Evolutionary conservation across 2,329 filamentous ascomycete genomes (phyloP), one percentile per base, ranked within the genome.

Genomic region (Phyllosticta capitalensis): DNA sequence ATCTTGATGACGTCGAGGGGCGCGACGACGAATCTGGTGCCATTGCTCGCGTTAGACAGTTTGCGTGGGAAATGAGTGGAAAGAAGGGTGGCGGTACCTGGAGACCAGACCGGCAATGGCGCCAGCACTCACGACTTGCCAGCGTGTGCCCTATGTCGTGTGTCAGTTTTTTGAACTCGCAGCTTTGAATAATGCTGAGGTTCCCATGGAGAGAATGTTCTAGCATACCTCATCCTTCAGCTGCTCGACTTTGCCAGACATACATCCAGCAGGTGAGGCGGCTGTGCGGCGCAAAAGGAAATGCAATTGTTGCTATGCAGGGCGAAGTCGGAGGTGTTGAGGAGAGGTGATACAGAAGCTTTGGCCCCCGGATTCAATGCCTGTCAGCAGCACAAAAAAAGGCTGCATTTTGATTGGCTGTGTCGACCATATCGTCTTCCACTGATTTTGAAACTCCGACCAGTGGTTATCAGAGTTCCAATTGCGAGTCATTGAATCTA

Each of bases 1-100:
- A 99, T 99, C 79, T 99, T 97, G 76, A 97, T 85, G 63, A 99
- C 94, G 74, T 99, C 94, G 65, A 99, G 88, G 57, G 94, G 94
- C 19, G 94, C 90, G 71, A 97, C 87, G 69, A 94, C 84, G 79
- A 99, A 97, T 71, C 89, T 91, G 66, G 24, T 26, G 24, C 24
- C 24, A 26, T 7, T 49, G 14, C 48, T 54, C 30, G 54, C 33
- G 24, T 57, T 26, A 53, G 59, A 24, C 22, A 22, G 48, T 7
- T 28, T 49, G 50, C 53, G 19, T 60, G 14, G 24, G 45, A 26
- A 17, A 24, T 22, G 63, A 68, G 62, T 59, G 7, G 51, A 9
- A 7, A 54, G 21, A 26, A 21, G 3, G 28, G 20, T 0, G 38
- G 50, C 71, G 7, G 59, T 80, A 90, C 87, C 92, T 87, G 58